Evolutionary conservation across 345 rosid species (phyloP).

Genomic region (Gossypium sturtianum): DNA sequence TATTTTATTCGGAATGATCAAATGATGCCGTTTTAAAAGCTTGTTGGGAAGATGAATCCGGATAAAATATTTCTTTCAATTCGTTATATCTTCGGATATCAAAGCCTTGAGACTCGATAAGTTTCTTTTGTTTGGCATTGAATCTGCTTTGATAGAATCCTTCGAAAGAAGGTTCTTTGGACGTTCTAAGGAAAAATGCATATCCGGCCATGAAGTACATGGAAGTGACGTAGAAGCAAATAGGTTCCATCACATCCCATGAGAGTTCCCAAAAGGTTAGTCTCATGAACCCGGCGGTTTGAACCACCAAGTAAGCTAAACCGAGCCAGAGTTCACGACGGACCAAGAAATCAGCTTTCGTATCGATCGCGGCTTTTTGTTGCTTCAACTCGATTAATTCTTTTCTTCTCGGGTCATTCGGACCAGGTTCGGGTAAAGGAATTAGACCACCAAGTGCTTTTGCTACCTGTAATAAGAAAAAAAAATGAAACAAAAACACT

Average conservation of each 20-base stretch:
- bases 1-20: constrained; percentile 9
- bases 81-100: constrained; percentile 50
- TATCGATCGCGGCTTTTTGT: constrained; percentile 44
- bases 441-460: constrained; percentile 67
- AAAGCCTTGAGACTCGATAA: constrained; percentile 41
- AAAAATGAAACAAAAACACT: not conserved
- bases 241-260: constrained; percentile 99
- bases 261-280: constrained; percentile 97
- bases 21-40: not conserved
- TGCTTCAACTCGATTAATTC: constrained; percentile 66
- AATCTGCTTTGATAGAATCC: constrained; percentile 81
- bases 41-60: constrained; percentile 4
- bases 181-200: constrained; percentile 73
- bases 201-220: constrained; percentile 68
- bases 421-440: constrained; percentile 39
- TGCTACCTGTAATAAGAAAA: constrained; percentile 50
- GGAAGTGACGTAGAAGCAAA: constrained; percentile 80
- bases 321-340: constrained; percentile 77
- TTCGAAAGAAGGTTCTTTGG: constrained; percentile 83
- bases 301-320: constrained; percentile 55
- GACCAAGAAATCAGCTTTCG: constrained; percentile 46
- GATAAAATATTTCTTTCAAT: constrained; percentile 37
- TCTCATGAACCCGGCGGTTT: constrained; percentile 85
- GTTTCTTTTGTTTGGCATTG: constrained; percentile 52
- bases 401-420: constrained; percentile 49